These are phyloP conservation scores for Drechslerella dactyloides DNA, from an alignment of 2,329 filamentous ascomycete genomes.

Conservation along the genomic window DNA sequence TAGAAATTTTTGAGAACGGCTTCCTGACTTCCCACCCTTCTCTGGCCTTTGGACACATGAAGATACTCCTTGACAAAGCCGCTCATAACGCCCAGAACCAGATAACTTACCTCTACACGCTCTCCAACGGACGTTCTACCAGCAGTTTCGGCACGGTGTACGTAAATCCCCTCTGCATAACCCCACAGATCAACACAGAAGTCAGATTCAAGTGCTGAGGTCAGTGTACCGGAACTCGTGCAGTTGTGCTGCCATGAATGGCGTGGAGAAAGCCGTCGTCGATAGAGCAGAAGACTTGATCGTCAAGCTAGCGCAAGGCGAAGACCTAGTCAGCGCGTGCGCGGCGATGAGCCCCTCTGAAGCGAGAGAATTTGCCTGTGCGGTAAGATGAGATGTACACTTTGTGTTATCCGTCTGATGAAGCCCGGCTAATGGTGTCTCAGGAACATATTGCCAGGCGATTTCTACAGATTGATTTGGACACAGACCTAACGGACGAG, in stretches of 20 bases:
- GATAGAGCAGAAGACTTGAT: constrained; percentile 77
- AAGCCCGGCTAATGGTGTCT: constrained; percentile 4
- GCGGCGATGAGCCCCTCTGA: constrained; percentile 71
- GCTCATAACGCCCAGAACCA: constrained; percentile 66
- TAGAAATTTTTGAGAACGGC: constrained; percentile 73
- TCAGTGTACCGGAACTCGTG: too few relatives aligned
- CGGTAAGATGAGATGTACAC: constrained; percentile 58
- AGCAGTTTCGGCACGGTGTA: constrained; percentile 81
- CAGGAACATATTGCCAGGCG: constrained; percentile 36
- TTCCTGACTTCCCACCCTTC: constrained; percentile 63
- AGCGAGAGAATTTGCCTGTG: constrained; percentile 69
- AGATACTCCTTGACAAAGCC: constrained; percentile 67
- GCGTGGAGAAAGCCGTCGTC: constrained; percentile 74
- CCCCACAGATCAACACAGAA: too few relatives aligned
- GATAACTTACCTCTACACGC: constrained; percentile 75
- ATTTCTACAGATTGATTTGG: constrained; percentile 36
- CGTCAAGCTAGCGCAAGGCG: constrained; percentile 70
- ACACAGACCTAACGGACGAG: constrained; percentile 23
- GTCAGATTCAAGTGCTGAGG: too few relatives aligned
- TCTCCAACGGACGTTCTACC: constrained; percentile 70
- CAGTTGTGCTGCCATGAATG: constrained; percentile 83
- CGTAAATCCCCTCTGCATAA: constrained; percentile 26
- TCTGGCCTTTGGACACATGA: constrained; percentile 73
- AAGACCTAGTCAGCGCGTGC: constrained; percentile 77
- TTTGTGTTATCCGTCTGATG: background rate